phyloP scores from a whole-genome alignment of 129 eudicot genomes.

The Arctium minus region DNA sequence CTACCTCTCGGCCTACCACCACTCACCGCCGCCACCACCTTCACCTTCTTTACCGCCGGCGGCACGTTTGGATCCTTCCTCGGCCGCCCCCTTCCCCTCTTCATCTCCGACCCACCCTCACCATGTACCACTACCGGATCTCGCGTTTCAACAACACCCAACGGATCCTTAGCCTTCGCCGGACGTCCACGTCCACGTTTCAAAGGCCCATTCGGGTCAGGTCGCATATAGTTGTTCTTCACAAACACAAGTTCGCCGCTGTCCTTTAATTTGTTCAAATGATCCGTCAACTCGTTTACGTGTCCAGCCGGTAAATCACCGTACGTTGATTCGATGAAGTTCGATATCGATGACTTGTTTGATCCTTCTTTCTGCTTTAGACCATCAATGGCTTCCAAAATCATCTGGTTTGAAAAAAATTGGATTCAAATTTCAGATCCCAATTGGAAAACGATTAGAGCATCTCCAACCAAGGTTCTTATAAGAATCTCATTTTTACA shows the following conservation, averaged over 20 bases:
- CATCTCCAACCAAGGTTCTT: too few species aligned
- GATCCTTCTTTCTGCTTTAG: conserved; percentile 42
- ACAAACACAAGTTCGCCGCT: conserved; percentile 38
- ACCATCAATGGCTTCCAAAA: conserved; percentile 49
- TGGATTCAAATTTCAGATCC: background rate
- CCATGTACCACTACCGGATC: background rate
- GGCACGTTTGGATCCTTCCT: conserved; percentile 53
- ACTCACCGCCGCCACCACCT: conserved; percentile 7
- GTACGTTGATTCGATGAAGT: conserved; percentile 47
- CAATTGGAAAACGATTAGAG: background rate
- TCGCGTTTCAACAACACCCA: background rate
- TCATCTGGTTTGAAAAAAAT: conserved; percentile 31
- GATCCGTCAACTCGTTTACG: conserved; percentile 17
- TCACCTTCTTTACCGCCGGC: conserved; percentile 35
- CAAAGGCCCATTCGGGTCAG: conserved; percentile 36
- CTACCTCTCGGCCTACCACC: conserved; percentile 55
- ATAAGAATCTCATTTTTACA: too few species aligned
- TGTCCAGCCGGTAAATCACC: conserved; percentile 41
- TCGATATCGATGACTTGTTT: conserved; percentile 45
- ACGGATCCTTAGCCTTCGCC: conserved; percentile 44
- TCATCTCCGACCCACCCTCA: conserved; percentile 1
- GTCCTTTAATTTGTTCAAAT: conserved; percentile 39
- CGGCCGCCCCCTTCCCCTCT: conserved; percentile 58
- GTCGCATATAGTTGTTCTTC: conserved; percentile 48
- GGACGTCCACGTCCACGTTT: conserved; percentile 72